Conservation (phyloP, 2,329 filamentous ascomycete genomes). For the Epichloe gansuensis region DNA sequence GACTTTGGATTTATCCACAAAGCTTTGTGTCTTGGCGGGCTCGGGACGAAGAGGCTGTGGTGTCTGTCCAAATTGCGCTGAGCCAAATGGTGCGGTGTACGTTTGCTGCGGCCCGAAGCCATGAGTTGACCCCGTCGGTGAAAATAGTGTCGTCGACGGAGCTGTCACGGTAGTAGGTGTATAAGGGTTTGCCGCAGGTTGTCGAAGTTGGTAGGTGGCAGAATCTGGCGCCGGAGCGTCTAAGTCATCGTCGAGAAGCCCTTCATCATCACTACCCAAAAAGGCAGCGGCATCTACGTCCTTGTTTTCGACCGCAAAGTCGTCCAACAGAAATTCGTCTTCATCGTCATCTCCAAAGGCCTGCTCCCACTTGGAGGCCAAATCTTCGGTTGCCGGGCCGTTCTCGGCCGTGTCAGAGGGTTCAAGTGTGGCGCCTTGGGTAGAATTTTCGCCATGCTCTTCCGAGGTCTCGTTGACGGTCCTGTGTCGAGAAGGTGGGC, state of each 20-base stretch:
- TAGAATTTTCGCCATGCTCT: conserved; percentile 14
- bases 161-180: conserved; percentile 11
- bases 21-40: conserved; percentile 59
- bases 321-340: conserved; percentile 48
- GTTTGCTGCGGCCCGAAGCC: conserved; percentile 13
- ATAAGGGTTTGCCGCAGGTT: conserved; percentile 14
- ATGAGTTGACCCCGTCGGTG: conserved; percentile 9
- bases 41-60: conserved; percentile 27
- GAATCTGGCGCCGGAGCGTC: conserved; percentile 25
- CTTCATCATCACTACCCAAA: conserved; percentile 74
- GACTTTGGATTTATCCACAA: conserved; percentile 78
- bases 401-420: conserved; percentile 7
- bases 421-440: conserved; percentile 3
- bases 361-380: conserved; percentile 73
- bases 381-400: conserved; percentile 39
- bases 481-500: conserved; percentile 16
- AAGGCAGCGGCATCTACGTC: conserved; percentile 51
- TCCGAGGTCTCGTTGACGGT: conserved; percentile 19
- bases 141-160: conserved; percentile 12
- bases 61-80: conserved; percentile 24
- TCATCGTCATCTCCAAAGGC: conserved; percentile 68
- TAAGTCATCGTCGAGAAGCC: conserved; percentile 60
- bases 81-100: conserved; percentile 11
- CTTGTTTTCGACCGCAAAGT: conserved; percentile 29
- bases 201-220: conserved; percentile 6